These are phyloP conservation scores for Fraxinus anomala DNA, from an alignment of 257 asterid genomes.

Conservation along the genomic window DNA sequence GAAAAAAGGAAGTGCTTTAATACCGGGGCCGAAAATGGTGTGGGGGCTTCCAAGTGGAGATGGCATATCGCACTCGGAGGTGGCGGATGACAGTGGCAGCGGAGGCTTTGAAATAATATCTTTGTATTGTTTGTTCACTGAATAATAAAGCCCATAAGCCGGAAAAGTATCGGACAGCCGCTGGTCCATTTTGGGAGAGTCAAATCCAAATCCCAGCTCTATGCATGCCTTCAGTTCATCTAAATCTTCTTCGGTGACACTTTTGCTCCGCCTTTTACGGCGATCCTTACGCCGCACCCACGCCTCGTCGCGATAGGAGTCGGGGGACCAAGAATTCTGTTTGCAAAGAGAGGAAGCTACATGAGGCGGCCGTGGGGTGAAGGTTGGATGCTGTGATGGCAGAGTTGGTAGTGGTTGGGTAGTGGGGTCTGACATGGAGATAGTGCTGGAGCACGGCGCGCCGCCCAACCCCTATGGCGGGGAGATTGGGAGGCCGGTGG, in stretches of 20 bases:
- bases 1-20: conserved; percentile 25
- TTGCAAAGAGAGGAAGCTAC: conserved; percentile 44
- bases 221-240: conserved; percentile 76
- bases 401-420: neutral
- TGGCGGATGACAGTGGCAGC: conserved; percentile 22
- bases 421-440: conserved; percentile 31
- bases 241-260: conserved; percentile 76
- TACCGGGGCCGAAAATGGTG: conserved; percentile 48
- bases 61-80: conserved; percentile 46
- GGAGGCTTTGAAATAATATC: conserved; percentile 39
- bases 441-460: conserved; percentile 9
- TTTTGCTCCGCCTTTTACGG: conserved; percentile 45
- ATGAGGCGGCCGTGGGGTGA: conserved; percentile 6
- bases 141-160: conserved; percentile 68
- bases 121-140: conserved; percentile 58
- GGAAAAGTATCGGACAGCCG: conserved; percentile 72
- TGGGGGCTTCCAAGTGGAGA: conserved; percentile 62
- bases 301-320: conserved; percentile 65
- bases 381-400: conserved; percentile 12
- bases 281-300: conserved; percentile 67
- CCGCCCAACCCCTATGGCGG: conserved; percentile 62
- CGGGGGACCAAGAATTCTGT: conserved; percentile 79
- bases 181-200: conserved; percentile 69
- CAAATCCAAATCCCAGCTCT: conserved; percentile 76
- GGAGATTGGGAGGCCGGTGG: conserved; percentile 31